Evolutionary conservation across 2,329 filamentous ascomycete species (phyloP), one percentile per base, ranked within the genome.

Genomic region (Colletotrichum melonis): DNA sequence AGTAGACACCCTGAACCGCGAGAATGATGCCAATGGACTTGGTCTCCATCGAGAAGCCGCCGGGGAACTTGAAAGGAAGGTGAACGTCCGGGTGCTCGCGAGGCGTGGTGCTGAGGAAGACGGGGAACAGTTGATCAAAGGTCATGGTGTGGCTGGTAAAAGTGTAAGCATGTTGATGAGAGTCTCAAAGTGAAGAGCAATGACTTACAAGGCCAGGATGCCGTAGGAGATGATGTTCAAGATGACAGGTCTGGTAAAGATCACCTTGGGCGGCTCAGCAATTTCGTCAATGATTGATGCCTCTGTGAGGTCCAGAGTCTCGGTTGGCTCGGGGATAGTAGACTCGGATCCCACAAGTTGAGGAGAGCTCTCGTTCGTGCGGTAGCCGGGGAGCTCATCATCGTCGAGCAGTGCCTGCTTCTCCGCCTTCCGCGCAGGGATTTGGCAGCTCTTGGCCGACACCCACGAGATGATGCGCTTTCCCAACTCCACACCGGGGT

Each of bases 91-190:
- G 60, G 81, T 85, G 77, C 19, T 83, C 81, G 1, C 87, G 88
- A 11, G 85, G 81, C 19, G 84, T 83, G 57, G 94, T 94, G 82
- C 94, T 96, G 79, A 99, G 90, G 77, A 99, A 95, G 2, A 98
- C 94, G 12, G 97, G 96, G 77, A 98, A 92, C 62, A 98, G 89
- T 79, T 98, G 94, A 83, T 99, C 97, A 78, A 97, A 97, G 0
- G 95, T 97, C 84, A 99, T 98, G 14, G 96, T 98, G 84, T 98
- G 96, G 85, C 95, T 98, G 79, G 54, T 14, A 69, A 69, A 35
- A 76, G 56, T 69, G 60, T 80, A 75, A 80, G 77, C 7, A 16
- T n/a, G 9, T 16, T 42, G 24, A 28, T 24, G 35, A 55, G 46
- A 35, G 24, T 22, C 38, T 72, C 76, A 74, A 76, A 6, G 32